Base-by-base conservation (phyloP, 1,284 basidiomycete species). In the Trametes hirsuta region DNA sequence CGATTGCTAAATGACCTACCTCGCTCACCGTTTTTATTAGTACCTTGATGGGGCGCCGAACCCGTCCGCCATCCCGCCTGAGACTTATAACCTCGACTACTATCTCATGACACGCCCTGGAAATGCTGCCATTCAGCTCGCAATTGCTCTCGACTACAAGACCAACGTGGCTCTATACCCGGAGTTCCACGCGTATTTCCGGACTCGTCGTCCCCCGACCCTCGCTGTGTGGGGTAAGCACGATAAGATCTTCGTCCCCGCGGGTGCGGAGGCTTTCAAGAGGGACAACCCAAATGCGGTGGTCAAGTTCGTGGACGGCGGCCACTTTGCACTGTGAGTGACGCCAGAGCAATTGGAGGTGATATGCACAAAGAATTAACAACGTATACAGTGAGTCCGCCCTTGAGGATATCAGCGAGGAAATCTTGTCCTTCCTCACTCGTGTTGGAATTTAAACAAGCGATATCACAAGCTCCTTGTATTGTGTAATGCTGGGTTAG, bases 191-290 rank as follows among this genome's bases (percentile, higher is more conserved):
- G 65, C 73, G 55, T 84, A 77, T 58, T 72, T 84, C 62, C 69
- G 75, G 14, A 61, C 72, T 42, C 68, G 71, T 61, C 67, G 76
- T 55, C 75, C 78, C 10, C 77, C 77, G 1, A 60, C 81, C 24
- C 72, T 84, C 0, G 81, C 76, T 0, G 71, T 82, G 3, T 83
- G 82, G 82, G 82, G 81, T 5, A 76, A 73, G 64, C 73, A 78
- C 54, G 82, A 84, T 63, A 51, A 59, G 5, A 72, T 79, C 58
- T 83, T 84, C 71, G 60, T 77, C n/a, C 72, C 75, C 4, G 60
- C 75, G 0, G 81, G 81, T 3, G 82, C 80, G 0, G 73, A 79
- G 63, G 79, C 79, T 24, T 84, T 70, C 72, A 77, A 74, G 64
- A 70, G 63, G 22, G 77, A 79, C 52, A 62, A 77, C 24, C 70